Base-by-base conservation (phyloP, 768 basidiomycete genomes). In the Tulasnella calospora region DNA sequence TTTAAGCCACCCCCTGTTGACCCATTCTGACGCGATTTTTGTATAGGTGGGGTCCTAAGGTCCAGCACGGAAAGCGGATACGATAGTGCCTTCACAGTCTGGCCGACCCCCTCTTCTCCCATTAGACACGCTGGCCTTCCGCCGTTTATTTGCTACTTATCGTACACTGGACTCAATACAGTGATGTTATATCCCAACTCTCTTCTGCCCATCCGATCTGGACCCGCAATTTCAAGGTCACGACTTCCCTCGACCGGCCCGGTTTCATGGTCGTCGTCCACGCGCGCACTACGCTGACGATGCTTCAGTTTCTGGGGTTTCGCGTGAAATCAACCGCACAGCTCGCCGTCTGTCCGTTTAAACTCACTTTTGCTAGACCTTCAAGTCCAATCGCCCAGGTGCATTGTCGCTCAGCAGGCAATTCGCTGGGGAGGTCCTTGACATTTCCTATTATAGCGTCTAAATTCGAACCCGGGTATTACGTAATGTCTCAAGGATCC, bases 21-120 rank as follows among this genome's bases (percentile, higher is more conserved):
- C 79, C 47, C 76, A 35, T 23, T 19, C 57, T 33, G 33, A 46
- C 33, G 17, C 61, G 69, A 21, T 40, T 76, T 70, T 67, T 15
- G 40, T 71, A 71, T 77, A 93, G 93, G 67, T 91, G 92, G 87
- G 93, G 93, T 0, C 92, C 93, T 1, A 86, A 88, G 47, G 89
- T 92, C 10, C 92, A 93, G 82, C 86, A 90, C 75, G 92, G 92
- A 67, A 92, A 92, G 81, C 87, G 90, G 70, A 90, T 92, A 84
- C 90, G 74, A 35, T 76, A 67, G 40, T 71, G 36, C n/a, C 3
- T n/a, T 35, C 10, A 19, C 15, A 15, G 17, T 35, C 41, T n/a
- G 21, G 41, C 23, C 9, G n/a, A 19, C 36, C 0, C 19, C 73
- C 33, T 9, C 1, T 33, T n/a, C n/a, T 70, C 19, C 57, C 10